Conservation (phyloP, 345 rosid species). For the Melastoma malabathricum region DNA sequence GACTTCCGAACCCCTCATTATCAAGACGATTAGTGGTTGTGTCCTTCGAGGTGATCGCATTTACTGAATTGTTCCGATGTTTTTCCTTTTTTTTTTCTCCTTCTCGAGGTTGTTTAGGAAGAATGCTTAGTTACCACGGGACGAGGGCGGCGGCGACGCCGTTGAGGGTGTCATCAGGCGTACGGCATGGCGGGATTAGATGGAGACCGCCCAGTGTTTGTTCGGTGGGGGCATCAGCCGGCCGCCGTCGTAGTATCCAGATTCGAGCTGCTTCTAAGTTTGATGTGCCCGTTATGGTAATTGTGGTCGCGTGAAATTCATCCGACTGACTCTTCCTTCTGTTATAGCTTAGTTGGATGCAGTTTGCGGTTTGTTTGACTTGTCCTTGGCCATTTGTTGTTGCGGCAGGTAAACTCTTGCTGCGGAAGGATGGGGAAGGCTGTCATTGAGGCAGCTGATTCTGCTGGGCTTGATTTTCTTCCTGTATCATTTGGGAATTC, state of each 20-base stretch:
- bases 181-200: no score
- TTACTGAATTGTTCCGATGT: no score
- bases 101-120: no score
- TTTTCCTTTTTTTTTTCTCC: no score
- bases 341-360: slow-evolving; percentile 2
- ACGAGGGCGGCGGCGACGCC: no score
- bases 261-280: slow-evolving; percentile 4
- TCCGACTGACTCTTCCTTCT: background rate
- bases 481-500: slow-evolving; percentile 66
- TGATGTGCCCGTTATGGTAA: slow-evolving; percentile 11
- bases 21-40: no score
- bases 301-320: background rate
- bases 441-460: slow-evolving; percentile 70
- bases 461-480: slow-evolving; percentile 69
- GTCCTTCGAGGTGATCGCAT: no score
- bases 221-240: no score
- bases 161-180: no score
- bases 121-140: no score
- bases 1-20: no score
- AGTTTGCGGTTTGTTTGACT: background rate
- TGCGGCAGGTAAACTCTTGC: slow-evolving; percentile 68
- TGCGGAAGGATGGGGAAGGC: slow-evolving; percentile 87
- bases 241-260: background rate
- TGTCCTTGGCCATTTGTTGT: background rate
- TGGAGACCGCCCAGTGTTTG: no score